A percentile compares a stretch with the other conserved stretches of the same genome.
Evolutionary conservation across 1,284 basidiomycete genomes (phyloP).

Genomic region (Marasmius tenuissimus): DNA sequence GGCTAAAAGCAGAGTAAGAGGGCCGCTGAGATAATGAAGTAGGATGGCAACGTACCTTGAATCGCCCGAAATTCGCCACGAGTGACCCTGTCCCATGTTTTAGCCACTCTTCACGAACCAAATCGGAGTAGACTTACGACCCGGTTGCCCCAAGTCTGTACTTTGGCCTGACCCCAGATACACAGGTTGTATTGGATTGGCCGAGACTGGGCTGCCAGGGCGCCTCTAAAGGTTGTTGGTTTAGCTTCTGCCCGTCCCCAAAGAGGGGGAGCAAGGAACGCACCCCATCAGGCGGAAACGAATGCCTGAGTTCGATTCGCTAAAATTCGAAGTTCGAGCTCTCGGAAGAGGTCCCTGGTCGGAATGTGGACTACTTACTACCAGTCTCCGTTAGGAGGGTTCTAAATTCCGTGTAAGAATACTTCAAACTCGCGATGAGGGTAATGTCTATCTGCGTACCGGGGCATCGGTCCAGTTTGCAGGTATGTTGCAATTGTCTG

Average conservation of each 20-base stretch:
- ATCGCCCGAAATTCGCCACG: slow-evolving; percentile 56
- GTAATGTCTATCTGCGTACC: slow-evolving; percentile 23
- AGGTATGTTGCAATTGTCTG: slow-evolving; percentile 59
- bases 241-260: neutral
- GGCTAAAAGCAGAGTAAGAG: slow-evolving; percentile 21
- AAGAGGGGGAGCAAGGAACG: slow-evolving; percentile 16
- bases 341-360: neutral
- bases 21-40: neutral
- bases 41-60: slow-evolving; percentile 27
- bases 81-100: slow-evolving; percentile 41
- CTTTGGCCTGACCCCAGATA: slow-evolving; percentile 51
- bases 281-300: slow-evolving; percentile 57
- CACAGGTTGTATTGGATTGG: slow-evolving; percentile 51
- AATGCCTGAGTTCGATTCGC: slow-evolving; percentile 56
- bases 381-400: slow-evolving; percentile 43
- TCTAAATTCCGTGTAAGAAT: slow-evolving; percentile 21
- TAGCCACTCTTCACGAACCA: neutral
- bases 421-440: neutral
- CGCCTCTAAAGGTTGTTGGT: slow-evolving; percentile 31
- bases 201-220: slow-evolving; percentile 36
- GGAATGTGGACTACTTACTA: slow-evolving; percentile 38
- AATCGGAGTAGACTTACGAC: slow-evolving; percentile 34
- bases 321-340: slow-evolving; percentile 16
- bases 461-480: slow-evolving; percentile 47
- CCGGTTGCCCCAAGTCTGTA: slow-evolving; percentile 55